Evolutionary conservation across 768 basidiomycete genomes (phyloP), one percentile per base, ranked within the genome.

Genomic region (Phallus indusiatus): DNA sequence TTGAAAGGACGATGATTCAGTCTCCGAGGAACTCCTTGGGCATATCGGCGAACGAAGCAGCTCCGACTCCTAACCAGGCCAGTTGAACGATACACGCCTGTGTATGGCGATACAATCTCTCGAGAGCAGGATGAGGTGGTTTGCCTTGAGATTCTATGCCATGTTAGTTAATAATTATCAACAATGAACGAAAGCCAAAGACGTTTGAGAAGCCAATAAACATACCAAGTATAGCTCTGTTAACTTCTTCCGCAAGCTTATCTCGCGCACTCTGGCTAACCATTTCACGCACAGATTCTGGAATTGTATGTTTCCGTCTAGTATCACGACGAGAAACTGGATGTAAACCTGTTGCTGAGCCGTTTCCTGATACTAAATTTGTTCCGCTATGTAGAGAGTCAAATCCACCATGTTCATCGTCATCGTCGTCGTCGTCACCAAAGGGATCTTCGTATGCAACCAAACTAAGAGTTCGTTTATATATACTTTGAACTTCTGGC

Each of bases 1-100:
- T 8, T 37, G 16, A 42, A 42, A n/a, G 14, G 42, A 42, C n/a
- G 9, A 11, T 10, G n/a, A 2, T 10, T 67, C 63, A 78, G 21
- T 61, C 70, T 42, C 87, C 83, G 57, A 90, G 69, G 64, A 91
- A 79, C 66, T 92, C 90, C 65, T 79, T 84, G 28, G 78, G 74
- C 75, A 90, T 79, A 65, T 93, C 90, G 16, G 85, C 87, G 68
- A 88, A 90, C 17, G 88, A 88, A 33, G 91, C 91, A 33, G 80
- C 73, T 12, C 90, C 91, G 11, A 81, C 79, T 11, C 90, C 89
- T 62, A 82, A 68, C 47, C 86, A 67, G 6, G 85, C 90, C 12
- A 93, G 81, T 64, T 90, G 82, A n/a, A 76, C 72, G 18, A 93
- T 72, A 63, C 81, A 82, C 20, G 82, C 83, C 28, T 80, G 74